phyloP scores from a whole-genome alignment of 1,284 basidiomycete species.

The Flammula alnicola region DNA sequence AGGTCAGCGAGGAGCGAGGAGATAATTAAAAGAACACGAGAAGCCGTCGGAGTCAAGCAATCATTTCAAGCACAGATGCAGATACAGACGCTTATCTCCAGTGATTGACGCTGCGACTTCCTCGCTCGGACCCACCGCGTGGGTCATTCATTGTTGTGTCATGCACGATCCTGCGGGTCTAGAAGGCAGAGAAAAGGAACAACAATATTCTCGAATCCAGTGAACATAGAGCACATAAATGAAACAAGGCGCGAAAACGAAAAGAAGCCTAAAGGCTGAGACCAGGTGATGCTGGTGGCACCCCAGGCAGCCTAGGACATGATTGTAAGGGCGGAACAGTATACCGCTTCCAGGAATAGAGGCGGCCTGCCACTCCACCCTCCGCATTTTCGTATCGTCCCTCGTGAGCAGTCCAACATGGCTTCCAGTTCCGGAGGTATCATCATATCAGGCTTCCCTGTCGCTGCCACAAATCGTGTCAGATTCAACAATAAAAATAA shows the following conservation, averaged over 20 bases:
- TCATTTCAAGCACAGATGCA: slow-evolving; percentile 14
- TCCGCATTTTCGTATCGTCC: no score
- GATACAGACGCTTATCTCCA: slow-evolving; percentile 18
- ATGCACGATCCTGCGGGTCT: slow-evolving; percentile 20
- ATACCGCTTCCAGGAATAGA: no score
- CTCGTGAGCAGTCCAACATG: no score
- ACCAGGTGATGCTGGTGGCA: not conserved
- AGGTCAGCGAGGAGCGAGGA: slow-evolving; percentile 23
- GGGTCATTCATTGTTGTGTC: no score
- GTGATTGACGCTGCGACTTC: slow-evolving; percentile 22
- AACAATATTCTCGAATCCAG: slow-evolving; percentile 5
- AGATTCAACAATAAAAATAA: no score
- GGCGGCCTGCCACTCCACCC: no score
- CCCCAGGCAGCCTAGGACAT: slow-evolving; percentile 2
- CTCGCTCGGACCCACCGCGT: no score
- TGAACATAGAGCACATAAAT: no score
- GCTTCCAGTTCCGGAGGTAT: no score
- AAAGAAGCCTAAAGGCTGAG: not conserved
- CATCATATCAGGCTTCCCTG: no score
- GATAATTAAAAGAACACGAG: slow-evolving; percentile 17
- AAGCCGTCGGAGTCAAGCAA: slow-evolving; percentile 14
- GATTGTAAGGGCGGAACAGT: no score
- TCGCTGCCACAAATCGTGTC: no score
- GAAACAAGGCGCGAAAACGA: slow-evolving; percentile 8
- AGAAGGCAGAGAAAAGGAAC: slow-evolving; percentile 13